Base-by-base conservation (phyloP, 2,329 filamentous ascomycete genomes). In the Ophiosphaerella korrae region DNA sequence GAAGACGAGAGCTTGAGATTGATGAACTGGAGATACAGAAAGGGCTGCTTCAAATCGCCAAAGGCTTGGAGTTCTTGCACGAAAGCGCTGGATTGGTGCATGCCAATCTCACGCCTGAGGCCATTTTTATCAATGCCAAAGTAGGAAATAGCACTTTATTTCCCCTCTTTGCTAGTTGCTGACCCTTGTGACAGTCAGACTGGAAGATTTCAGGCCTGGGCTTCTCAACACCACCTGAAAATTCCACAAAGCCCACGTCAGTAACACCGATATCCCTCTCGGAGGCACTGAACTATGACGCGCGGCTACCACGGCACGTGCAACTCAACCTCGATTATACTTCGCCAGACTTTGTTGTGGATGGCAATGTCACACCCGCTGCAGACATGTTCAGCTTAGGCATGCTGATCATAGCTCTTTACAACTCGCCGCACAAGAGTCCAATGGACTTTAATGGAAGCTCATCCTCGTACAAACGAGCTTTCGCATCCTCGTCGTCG, bases 1-100 rank as follows among this genome's bases (percentile, higher is more conserved):
- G 74, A 63, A 81, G 90, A 64, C 83, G 89, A 63, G 92, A 97
- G 67, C 75, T 97, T 12, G 93, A 97, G 72, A 90, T 99, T 55
- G 94, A 99, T 70, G 94, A 97, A 76, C 79, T 99, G 52, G 94
- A 99, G 75, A 95, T 97, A 64, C 94, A 99, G 73, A 99, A 99
- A 75, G 94, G 94, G 0, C 74, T 99, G 56, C 77, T 97, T 53
- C 94, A 99, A 73, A 84, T 99, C 57, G 92, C 88, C 67, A 97
- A 97, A 72, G 93, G 92, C 2, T 80, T 97, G 26, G 93, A 97
- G 74, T 97, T 97, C 70, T 77, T 97, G 53, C 93, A 97, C 70
- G 93, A 97, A 70, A 96, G 93, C 70, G 93, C 93, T 8, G 91
- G 91, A 1, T 81, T 99, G 42, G 90, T 97, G 0, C 94, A 99